Evolutionary conservation across 441 rosid species (phyloP), one percentile per base, ranked within the genome.

Genomic region (Bruguiera hainesii): DNA sequence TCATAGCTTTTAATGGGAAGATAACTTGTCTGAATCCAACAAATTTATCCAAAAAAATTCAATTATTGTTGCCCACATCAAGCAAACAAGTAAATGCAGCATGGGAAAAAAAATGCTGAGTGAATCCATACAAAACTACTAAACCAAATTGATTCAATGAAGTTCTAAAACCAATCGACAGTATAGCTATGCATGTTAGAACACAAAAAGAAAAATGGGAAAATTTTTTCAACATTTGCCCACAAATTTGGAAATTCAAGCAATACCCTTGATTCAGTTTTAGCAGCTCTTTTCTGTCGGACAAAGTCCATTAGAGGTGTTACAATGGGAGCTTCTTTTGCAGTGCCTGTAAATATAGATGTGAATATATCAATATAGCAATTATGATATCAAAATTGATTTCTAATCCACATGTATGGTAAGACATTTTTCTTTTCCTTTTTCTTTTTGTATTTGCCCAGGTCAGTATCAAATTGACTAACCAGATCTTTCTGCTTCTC

Each of bases 261-360:
- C 56, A 51, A 51, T 51, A 51, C 56, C 56, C 25, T 20, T 20
- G 56, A 51, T 67, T 78, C 89, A 74, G 63, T 78, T 71, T 71
- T 70, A 46, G 89, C 65, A 74, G 90, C 82, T 82, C 95, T 86
- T 68, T 81, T 89, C 69, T 80, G 86, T 50, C 95, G 87, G 64
- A 91, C 89, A 78, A 80, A 91, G 76, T 91, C 91, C 95, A 91
- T 88, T 28, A 89, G 78, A 53, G 98, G 93, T 28, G 96, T 91
- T 49, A 87, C 78, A 76, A 85, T 70, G 57, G 75, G 84, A 72
- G 74, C 46, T 25, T 82, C 82, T 73, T 77, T 83, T 11, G 81
- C 61, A 64, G 83, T 70, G 37, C 83, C 96, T 88, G 71, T 16
- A 64, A 20, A 19, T 4, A 23, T 23, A 23, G 0, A 23, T 23